A percentile compares a stretch with the other conserved stretches of the same genome.
Conservation (phyloP, 306 rosid species). For the Canavalia gladiata region DNA sequence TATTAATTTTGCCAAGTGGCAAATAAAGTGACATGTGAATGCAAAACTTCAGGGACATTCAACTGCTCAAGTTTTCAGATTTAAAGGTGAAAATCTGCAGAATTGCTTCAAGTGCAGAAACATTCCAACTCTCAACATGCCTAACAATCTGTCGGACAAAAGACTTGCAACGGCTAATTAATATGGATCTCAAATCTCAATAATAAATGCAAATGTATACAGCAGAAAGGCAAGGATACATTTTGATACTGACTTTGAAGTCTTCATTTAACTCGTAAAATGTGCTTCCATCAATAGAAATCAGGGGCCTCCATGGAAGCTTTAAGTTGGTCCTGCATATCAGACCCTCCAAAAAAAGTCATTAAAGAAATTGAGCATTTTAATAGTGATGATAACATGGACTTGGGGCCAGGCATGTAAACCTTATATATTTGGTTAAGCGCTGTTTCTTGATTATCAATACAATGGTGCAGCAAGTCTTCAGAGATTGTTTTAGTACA, state of each 20-base stretch:
- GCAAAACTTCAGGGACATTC: constrained; percentile 35
- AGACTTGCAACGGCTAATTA: constrained; percentile 33
- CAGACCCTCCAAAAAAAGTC: constrained; percentile 6
- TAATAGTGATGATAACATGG: constrained; percentile 28
- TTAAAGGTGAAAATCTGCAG: constrained; percentile 77
- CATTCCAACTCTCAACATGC: constrained; percentile 90
- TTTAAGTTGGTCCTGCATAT: constrained; percentile 81
- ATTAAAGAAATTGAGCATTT: constrained; percentile 20
- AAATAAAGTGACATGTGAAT: constrained; percentile 11
- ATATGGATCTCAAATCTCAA: constrained; percentile 20
- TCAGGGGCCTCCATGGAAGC: constrained; percentile 94
- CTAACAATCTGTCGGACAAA: constrained; percentile 70
- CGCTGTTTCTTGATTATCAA: constrained; percentile 1
- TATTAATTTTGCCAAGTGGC: constrained; percentile 18
- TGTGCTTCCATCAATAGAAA: constrained; percentile 79
- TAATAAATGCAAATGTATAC: constrained; percentile 14
- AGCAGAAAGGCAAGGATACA: constrained; percentile 27
- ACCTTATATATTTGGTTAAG: constrained; percentile 2
- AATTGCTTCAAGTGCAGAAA: constrained; percentile 88
- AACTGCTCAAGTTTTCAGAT: constrained; percentile 44
- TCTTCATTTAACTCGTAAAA: constrained; percentile 68
- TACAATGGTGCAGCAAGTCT: constrained; percentile 10
- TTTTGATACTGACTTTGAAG: constrained; percentile 60
- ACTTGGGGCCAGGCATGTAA: constrained; percentile 4
- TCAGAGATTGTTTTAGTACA: neutral